Evolutionary conservation across 805 yeast species (phyloP).

Genomic region (Metschnikowia dekortorum): DNA sequence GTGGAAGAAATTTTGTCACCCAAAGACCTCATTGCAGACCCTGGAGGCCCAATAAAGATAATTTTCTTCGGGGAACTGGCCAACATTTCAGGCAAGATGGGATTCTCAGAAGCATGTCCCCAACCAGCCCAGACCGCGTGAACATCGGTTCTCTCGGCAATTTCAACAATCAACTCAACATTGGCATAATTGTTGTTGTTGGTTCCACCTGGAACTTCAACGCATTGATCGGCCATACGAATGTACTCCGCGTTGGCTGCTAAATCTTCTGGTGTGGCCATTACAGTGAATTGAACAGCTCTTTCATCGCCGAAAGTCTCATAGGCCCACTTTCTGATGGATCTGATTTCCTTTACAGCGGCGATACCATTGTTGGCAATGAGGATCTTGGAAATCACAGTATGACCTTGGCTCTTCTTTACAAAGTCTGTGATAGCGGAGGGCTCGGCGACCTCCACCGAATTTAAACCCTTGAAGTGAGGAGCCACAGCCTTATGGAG

Average conservation of each 20-base stretch:
- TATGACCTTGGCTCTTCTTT: slow-evolving; percentile 83
- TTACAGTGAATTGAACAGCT: slow-evolving; percentile 89
- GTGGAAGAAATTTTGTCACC: slow-evolving; percentile 98
- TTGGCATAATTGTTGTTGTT: slow-evolving; percentile 98
- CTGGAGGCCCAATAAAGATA: slow-evolving; percentile 97
- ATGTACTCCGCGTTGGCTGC: slow-evolving; percentile 96
- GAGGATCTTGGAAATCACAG: slow-evolving; percentile 81
- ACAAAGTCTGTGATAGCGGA: slow-evolving; percentile 80
- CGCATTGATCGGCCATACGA: slow-evolving; percentile 98
- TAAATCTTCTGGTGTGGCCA: slow-evolving; percentile 99
- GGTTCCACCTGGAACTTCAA: slow-evolving; percentile 99
- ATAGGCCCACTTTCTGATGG: slow-evolving; percentile 98
- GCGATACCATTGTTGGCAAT: slow-evolving; percentile 99
- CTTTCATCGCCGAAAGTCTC: slow-evolving; percentile 97
- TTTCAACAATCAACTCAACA: slow-evolving; percentile 92
- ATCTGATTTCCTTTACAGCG: slow-evolving; percentile 96
- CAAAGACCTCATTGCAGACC: slow-evolving; percentile 97
- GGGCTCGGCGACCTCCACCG: slow-evolving; percentile 74
- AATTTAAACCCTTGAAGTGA: slow-evolving; percentile 80
- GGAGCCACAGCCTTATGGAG: slow-evolving; percentile 45
- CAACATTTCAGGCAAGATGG: slow-evolving; percentile 84
- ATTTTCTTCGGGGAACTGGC: slow-evolving; percentile 91
- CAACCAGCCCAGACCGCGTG: slow-evolving; percentile 99
- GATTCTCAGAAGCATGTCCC: slow-evolving; percentile 99
- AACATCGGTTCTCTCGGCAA: slow-evolving; percentile 93